Evolutionary conservation across 2,329 filamentous ascomycete genomes (phyloP), one percentile per base, ranked within the genome.

Genomic region (Fusarium algeriense): DNA sequence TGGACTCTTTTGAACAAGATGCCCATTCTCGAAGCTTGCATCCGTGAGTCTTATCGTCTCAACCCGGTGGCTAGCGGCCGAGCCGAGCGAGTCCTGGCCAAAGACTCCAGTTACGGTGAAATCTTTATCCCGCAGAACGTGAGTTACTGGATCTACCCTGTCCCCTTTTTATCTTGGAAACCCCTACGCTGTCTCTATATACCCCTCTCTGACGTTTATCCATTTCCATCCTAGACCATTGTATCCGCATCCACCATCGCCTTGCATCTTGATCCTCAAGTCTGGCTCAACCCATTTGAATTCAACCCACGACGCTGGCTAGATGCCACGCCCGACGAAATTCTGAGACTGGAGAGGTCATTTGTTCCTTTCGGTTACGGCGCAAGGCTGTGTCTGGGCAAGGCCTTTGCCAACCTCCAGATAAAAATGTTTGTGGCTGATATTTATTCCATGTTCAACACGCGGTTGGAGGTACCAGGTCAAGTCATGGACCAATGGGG

Each of bases 301-400:
- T 55, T 44, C 15, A 26, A 34, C 15, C 52, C 52, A n/a, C 26
- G 40, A 35, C 38, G 38, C 15, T 44, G 52, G 38, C 40, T 55
- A 1, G 38, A 55, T 34, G 30, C 40, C 11, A 19, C 30, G 2
- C 11, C 38, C 14, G 52, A 55, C 30, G 28, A 44, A 17, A 20
- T 26, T 28, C 38, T 44, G 20, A 34, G 30, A 14, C 7, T 43
- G n/a, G 55, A 58, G 11, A n/a, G 35, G 15, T 41, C 35, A 34
- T 58, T 58, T 10, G 7, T 58, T 9, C 55, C 55, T 32, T 57
- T 57, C 6, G 54, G 54, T 10, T 57, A 57, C 34, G 54, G 54
- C 26, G 54, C 43, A 14, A 46, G 54, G 30, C 23, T 57, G 13
- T 57, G 54, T 46, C 23, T 57, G 3, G 54, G 54, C 19, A 57